Percentiles rank a stretch among this genome's conserved stretches.
These are phyloP conservation scores for Podaxis pistillaris DNA, from an alignment of 768 basidiomycete species.

Conservation along the genomic window DNA sequence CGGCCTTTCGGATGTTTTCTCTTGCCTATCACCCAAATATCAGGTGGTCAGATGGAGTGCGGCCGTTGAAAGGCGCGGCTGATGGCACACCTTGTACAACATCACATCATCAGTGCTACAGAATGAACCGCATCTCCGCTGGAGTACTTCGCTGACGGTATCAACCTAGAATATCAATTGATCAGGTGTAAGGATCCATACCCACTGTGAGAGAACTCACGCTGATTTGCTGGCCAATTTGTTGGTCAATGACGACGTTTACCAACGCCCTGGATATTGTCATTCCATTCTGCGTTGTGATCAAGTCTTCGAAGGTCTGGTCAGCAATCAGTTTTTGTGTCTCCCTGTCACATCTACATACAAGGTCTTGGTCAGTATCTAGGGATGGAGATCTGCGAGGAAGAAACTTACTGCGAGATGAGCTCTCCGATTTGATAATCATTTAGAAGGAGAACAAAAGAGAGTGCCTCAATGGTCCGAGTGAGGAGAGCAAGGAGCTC, in stretches of 20 bases:
- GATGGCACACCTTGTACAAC: constrained; percentile 77
- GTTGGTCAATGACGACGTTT: constrained; percentile 95
- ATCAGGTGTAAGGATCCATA: constrained; percentile 1
- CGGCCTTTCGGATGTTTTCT: constrained; percentile 89
- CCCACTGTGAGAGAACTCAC: constrained; percentile 42
- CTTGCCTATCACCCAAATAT: constrained; percentile 60
- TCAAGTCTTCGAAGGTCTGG: constrained; percentile 83
- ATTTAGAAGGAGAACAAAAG: constrained; percentile 87
- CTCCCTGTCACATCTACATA: constrained; percentile 64
- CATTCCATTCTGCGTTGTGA: constrained; percentile 83
- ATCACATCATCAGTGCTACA: constrained; percentile 98
- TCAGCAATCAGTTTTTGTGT: constrained; percentile 65
- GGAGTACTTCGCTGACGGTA: constrained; percentile 91
- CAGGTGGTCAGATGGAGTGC: background rate
- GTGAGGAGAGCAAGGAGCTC: constrained; percentile 72
- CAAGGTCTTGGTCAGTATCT: constrained; percentile 8
- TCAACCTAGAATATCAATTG: constrained; percentile 67
- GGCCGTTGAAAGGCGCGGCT: background rate
- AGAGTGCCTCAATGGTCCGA: constrained; percentile 90
- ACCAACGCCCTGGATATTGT: constrained; percentile 88
- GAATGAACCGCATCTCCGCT: constrained; percentile 94
- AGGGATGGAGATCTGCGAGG: constrained; percentile 5
- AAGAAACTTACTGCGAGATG: constrained; percentile 63
- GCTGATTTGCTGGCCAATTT: constrained; percentile 95
- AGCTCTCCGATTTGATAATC: constrained; percentile 90